Percentiles rank a stretch among this genome's conserved stretches.
phyloP scores from a whole-genome alignment of 2,329 filamentous ascomycete species.

The Ambrosiella cleistominuta region DNA sequence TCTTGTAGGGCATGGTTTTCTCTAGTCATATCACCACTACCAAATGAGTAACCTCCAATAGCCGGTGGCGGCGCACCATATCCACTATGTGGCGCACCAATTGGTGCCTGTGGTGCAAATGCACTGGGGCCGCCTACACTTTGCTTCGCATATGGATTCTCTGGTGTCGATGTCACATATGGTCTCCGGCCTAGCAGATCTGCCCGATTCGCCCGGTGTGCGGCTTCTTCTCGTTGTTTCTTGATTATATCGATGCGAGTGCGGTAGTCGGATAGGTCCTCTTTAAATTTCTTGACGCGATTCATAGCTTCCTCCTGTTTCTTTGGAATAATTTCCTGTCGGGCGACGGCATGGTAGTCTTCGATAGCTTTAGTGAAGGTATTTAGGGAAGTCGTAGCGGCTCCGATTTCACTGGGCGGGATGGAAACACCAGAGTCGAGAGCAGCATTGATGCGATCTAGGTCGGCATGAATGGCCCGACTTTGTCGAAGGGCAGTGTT shows the following conservation, averaged over 20 bases:
- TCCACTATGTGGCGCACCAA: neutral
- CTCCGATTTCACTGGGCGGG: conserved; percentile 39
- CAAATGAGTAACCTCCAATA: conserved; percentile 21
- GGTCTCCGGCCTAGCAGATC: conserved; percentile 77
- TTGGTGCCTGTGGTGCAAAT: neutral
- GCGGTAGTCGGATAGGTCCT: conserved; percentile 66
- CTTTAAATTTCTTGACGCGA: conserved; percentile 67
- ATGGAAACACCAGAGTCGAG: conserved; percentile 42
- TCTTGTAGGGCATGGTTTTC: conserved; percentile 77
- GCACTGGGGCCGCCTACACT: conserved; percentile 13
- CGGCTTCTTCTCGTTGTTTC: conserved; percentile 56
- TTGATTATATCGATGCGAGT: conserved; percentile 62
- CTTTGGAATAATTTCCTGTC: conserved; percentile 72
- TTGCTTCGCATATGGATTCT: conserved; percentile 72
- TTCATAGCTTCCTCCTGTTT: conserved; percentile 87
- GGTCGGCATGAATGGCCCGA: conserved; percentile 58
- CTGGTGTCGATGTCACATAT: conserved; percentile 52
- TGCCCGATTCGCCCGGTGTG: conserved; percentile 46
- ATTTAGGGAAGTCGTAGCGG: conserved; percentile 61
- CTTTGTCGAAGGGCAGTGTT: conserved; percentile 76
- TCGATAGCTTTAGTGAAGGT: conserved; percentile 78
- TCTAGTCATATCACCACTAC: conserved; percentile 45
- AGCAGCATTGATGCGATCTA: conserved; percentile 48
- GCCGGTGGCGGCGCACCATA: conserved; percentile 4
- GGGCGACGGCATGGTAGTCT: conserved; percentile 72